phyloP scores from a whole-genome alignment of 75 land plant species.

The Selaginella tamariscina region DNA sequence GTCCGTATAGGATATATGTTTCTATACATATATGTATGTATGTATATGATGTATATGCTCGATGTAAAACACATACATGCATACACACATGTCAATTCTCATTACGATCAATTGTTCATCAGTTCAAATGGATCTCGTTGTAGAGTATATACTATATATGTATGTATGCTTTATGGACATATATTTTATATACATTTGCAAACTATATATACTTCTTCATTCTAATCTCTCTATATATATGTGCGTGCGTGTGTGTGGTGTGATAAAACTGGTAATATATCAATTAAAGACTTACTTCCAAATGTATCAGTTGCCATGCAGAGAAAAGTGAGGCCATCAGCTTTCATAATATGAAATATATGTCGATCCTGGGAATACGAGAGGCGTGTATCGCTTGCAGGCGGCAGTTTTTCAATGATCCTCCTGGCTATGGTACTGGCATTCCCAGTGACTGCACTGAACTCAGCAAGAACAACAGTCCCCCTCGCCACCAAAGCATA shows the following conservation, averaged over 20 bases:
- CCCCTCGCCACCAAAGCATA: constrained; percentile 84
- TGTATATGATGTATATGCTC: too few relatives aligned
- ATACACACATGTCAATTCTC: too few relatives aligned
- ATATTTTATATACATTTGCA: too few relatives aligned
- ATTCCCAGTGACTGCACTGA: constrained; percentile 42
- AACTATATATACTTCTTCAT: too few relatives aligned
- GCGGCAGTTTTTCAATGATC: constrained; percentile 68
- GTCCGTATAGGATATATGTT: too few relatives aligned
- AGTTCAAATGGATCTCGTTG: too few relatives aligned
- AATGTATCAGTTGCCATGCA: constrained; percentile 85
- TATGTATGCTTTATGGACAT: too few relatives aligned
- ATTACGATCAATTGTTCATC: too few relatives aligned
- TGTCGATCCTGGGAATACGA: constrained; percentile 89
- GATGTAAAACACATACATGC: too few relatives aligned
- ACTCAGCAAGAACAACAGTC: constrained; percentile 80
- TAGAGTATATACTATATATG: too few relatives aligned
- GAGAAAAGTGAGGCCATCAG: constrained; percentile 81
- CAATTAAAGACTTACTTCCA: constrained; percentile 41
- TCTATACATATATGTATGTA: too few relatives aligned
- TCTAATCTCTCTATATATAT: too few relatives aligned
- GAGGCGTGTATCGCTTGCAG: constrained; percentile 41
- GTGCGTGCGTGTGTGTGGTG: background rate
- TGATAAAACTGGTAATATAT: background rate
- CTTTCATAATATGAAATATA: constrained; percentile 73
- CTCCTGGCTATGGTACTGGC: constrained; percentile 65